A percentile compares a stretch with the other conserved stretches of the same genome.
phyloP scores from a whole-genome alignment of 2,329 filamentous ascomycete species.

The Aaosphaeria arxii region DNA sequence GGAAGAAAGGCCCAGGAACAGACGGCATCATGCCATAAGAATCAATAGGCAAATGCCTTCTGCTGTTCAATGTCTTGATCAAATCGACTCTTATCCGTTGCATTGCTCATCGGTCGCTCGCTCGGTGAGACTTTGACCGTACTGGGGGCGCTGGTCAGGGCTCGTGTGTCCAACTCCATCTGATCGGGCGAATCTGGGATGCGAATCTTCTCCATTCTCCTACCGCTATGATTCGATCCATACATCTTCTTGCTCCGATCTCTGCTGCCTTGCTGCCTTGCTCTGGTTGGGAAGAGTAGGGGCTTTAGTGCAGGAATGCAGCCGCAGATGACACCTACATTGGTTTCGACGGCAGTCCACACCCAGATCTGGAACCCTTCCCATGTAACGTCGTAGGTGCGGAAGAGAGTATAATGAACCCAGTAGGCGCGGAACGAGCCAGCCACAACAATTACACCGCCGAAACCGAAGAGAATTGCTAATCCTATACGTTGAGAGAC shows the following conservation, averaged over 20 bases:
- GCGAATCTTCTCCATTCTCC: conserved; percentile 28
- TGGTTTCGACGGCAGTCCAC: conserved; percentile 44
- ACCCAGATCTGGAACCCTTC: conserved; percentile 42
- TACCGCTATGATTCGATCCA: conserved; percentile 25
- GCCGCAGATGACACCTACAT: conserved; percentile 44
- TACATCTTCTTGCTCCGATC: conserved; percentile 17
- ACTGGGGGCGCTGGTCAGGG: conserved; percentile 18
- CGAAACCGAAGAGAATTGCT: conserved; percentile 42
- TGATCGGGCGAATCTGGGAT: conserved; percentile 19
- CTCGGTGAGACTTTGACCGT: conserved; percentile 14
- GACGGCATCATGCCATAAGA: no score
- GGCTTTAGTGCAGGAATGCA: conserved; percentile 45
- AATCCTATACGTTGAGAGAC: conserved; percentile 43
- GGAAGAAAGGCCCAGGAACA: no score
- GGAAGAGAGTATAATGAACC: conserved; percentile 44
- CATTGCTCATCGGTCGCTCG: conserved; percentile 31
- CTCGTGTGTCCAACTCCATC: conserved; percentile 33
- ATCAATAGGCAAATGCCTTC: conserved; percentile 34
- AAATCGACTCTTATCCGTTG: conserved; percentile 32
- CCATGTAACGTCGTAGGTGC: conserved; percentile 48
- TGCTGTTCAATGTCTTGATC: conserved; percentile 35
- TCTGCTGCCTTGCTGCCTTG: conserved; percentile 24
- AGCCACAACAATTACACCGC: conserved; percentile 46
- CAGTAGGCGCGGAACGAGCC: conserved; percentile 47
- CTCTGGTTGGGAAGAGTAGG: conserved; percentile 33